phyloP scores from a whole-genome alignment of 2,329 filamentous ascomycete species.

The Alternaria arbusti region DNA sequence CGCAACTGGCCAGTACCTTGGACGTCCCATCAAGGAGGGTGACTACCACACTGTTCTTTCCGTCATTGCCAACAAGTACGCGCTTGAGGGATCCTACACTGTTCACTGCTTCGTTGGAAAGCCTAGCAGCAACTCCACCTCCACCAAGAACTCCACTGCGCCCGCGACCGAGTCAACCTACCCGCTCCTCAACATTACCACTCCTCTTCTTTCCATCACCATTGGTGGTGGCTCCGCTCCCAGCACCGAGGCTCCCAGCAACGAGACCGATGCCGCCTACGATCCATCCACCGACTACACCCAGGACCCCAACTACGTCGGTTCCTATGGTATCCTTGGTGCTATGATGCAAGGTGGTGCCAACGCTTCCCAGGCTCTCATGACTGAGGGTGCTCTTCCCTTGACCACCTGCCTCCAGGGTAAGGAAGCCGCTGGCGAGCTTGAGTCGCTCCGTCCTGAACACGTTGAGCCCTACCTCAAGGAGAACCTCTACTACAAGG shows the following conservation, averaged over 20 bases:
- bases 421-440: slow-evolving; percentile 37
- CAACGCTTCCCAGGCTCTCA: slow-evolving; percentile 34
- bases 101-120: slow-evolving; percentile 47
- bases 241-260: slow-evolving; percentile 19
- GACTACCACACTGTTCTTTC: slow-evolving; percentile 45
- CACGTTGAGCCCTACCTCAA: slow-evolving; percentile 44
- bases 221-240: slow-evolving; percentile 11
- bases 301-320: slow-evolving; percentile 41
- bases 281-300: slow-evolving; percentile 36
- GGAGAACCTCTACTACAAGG: slow-evolving; percentile 44
- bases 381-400: slow-evolving; percentile 41
- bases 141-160: slow-evolving; percentile 27
- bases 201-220: slow-evolving; percentile 1
- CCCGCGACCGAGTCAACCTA: background rate
- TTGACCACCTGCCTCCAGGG: slow-evolving; percentile 45
- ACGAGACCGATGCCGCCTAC: slow-evolving; percentile 31
- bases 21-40: slow-evolving; percentile 41
- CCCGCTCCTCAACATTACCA: slow-evolving; percentile 28
- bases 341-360: slow-evolving; percentile 29
- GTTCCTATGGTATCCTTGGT: slow-evolving; percentile 42
- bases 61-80: slow-evolving; percentile 43
- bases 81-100: slow-evolving; percentile 44
- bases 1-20: slow-evolving; percentile 36
- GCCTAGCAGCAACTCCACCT: slow-evolving; percentile 32
- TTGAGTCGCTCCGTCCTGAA: slow-evolving; percentile 41